Conservation (phyloP, 1,284 basidiomycete genomes). For the Ceratobasidium sp. region DNA sequence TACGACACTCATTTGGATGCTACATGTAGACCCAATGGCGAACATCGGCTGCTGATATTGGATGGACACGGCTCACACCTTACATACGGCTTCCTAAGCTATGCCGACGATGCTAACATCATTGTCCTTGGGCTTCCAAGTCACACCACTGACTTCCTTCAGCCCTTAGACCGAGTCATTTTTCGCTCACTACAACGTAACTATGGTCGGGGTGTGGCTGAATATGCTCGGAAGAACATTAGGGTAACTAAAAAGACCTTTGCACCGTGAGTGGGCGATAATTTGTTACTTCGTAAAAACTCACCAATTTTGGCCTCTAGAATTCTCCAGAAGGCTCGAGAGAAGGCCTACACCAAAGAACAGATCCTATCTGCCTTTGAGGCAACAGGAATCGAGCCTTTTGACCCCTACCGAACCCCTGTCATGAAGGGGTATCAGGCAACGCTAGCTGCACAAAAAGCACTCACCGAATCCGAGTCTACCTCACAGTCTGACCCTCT, state of each 20-base stretch:
- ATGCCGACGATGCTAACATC: conserved; percentile 55
- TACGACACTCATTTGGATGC: neutral
- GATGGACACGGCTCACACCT: conserved; percentile 47
- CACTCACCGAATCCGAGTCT: neutral
- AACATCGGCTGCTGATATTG: conserved; percentile 31
- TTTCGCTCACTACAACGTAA: conserved; percentile 55
- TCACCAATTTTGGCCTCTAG: conserved; percentile 1
- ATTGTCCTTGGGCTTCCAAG: conserved; percentile 59
- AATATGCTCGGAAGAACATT: neutral
- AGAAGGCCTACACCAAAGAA: conserved; percentile 4
- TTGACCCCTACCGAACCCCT: neutral
- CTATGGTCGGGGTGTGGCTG: conserved; percentile 7
- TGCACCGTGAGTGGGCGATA: neutral
- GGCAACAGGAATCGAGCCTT: conserved; percentile 22
- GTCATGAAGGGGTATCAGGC: neutral
- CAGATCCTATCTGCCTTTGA: conserved; percentile 17
- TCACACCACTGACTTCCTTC: conserved; percentile 60
- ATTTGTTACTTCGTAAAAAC: neutral
- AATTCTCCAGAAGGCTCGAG: conserved; percentile 7
- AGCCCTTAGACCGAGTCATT: conserved; percentile 60
- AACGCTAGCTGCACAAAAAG: neutral
- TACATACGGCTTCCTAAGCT: conserved; percentile 50
- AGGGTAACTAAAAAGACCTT: conserved; percentile 7
- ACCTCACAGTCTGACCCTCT: neutral
- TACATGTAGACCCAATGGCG: conserved; percentile 13